Percentiles rank a stretch among this genome's conserved stretches.
These are phyloP conservation scores for Trypethelium eluteriae DNA, from an alignment of 495 filamentous ascomycete species.

Conservation along the genomic window DNA sequence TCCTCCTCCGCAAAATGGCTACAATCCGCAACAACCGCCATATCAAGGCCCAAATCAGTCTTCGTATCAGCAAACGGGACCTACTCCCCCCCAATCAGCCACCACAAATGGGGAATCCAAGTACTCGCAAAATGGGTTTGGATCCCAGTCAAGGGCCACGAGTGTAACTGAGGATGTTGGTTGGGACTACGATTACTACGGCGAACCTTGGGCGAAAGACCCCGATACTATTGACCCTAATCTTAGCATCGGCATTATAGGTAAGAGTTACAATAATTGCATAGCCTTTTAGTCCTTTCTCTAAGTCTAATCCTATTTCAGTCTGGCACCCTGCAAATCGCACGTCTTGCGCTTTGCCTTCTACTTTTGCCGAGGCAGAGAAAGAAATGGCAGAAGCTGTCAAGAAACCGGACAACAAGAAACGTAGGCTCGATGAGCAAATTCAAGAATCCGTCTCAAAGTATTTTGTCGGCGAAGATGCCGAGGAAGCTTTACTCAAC, in stretches of 20 bases:
- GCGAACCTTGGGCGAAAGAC: constrained; percentile 25
- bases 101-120: background rate
- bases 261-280: background rate
- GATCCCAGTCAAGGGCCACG: constrained; percentile 32
- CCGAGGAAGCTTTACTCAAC: constrained; percentile 29
- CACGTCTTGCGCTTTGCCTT: constrained; percentile 31
- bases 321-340: constrained; percentile 32
- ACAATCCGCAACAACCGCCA: constrained; percentile 12
- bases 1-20: constrained; percentile 4
- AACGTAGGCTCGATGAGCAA: constrained; percentile 1
- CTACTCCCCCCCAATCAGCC: constrained; percentile 2
- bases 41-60: background rate
- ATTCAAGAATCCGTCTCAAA: constrained; percentile 35
- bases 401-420: constrained; percentile 14
- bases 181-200: constrained; percentile 7
- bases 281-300: background rate
- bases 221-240: constrained; percentile 32
- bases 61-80: background rate
- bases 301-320: background rate
- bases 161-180: background rate
- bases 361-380: constrained; percentile 34
- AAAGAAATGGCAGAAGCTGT: constrained; percentile 26
- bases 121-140: constrained; percentile 23
- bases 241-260: constrained; percentile 34
- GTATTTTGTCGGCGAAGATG: constrained; percentile 32